Conservation (phyloP, 2,329 filamentous ascomycete genomes). For the Cercospora sesami region DNA sequence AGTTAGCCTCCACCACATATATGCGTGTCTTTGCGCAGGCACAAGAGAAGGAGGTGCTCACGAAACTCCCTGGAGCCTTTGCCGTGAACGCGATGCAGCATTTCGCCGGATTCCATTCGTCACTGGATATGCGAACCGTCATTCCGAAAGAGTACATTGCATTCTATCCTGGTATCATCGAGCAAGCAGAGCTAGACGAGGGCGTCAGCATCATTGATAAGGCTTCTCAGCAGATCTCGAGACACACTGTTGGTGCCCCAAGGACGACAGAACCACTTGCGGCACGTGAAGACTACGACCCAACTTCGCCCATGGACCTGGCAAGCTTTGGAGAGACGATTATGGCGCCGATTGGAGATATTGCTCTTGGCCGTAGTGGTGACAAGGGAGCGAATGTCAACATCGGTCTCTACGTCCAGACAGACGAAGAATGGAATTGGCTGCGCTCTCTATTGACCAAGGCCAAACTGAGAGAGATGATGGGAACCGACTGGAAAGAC, state of each 20-base stretch:
- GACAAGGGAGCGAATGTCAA: conserved; percentile 39
- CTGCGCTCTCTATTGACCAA: conserved; percentile 33
- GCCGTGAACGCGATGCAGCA: conserved; percentile 33
- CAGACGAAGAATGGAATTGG: conserved; percentile 35
- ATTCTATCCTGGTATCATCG: conserved; percentile 31
- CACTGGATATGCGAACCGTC: conserved; percentile 31
- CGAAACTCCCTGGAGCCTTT: conserved; percentile 26
- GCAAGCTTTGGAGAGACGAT: conserved; percentile 40
- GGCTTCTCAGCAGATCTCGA: conserved; percentile 15
- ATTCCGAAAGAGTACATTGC: conserved; percentile 30
- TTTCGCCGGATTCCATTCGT: conserved; percentile 32
- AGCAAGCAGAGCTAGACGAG: conserved; percentile 29
- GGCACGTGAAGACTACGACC: conserved; percentile 36
- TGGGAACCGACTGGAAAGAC: conserved; percentile 35
- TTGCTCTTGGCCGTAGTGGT: conserved; percentile 35
- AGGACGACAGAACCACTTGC: conserved; percentile 26
- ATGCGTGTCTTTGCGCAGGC: conserved; percentile 44
- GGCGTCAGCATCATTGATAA: conserved; percentile 29
- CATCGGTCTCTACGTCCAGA: conserved; percentile 44
- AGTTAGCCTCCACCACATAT: conserved; percentile 46
- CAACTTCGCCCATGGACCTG: conserved; percentile 33
- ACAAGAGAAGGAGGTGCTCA: conserved; percentile 26
- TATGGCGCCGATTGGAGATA: conserved; percentile 40
- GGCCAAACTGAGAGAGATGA: conserved; percentile 31
- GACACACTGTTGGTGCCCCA: conserved; percentile 31